A percentile compares a stretch with the other conserved stretches of the same genome.
Evolutionary conservation across 495 filamentous ascomycete species (phyloP).

Genomic region (Tetracladium setigerum): DNA sequence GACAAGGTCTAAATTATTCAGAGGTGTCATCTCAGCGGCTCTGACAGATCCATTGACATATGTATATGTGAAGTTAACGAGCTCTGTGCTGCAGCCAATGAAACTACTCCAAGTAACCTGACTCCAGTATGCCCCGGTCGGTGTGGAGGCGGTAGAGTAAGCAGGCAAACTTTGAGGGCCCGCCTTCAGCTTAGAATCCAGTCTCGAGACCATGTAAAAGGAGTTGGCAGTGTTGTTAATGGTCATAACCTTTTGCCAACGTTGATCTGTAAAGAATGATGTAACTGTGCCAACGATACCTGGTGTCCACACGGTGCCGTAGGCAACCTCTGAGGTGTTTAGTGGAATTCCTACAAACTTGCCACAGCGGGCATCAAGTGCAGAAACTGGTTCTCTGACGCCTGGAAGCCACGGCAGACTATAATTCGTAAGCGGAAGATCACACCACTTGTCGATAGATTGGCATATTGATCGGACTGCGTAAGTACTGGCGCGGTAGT

Average conservation of each 20-base stretch:
- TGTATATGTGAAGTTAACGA: not conserved
- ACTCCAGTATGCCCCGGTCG: no score
- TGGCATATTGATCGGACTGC: not conserved
- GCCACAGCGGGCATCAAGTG: not conserved
- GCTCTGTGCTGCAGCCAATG: not conserved
- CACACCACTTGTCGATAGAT: not conserved
- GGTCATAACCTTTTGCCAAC: slow-evolving; percentile 1
- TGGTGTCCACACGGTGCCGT: not conserved
- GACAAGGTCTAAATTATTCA: not conserved
- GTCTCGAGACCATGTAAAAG: not conserved
- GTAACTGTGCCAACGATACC: not conserved
- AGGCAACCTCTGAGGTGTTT: not conserved
- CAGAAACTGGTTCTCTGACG: no score
- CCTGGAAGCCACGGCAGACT: no score
- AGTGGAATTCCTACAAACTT: not conserved
- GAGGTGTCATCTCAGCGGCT: not conserved
- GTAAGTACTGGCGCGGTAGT: not conserved
- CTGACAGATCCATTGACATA: slow-evolving; percentile 3
- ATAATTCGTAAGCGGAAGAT: not conserved
- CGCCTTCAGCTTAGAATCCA: not conserved
- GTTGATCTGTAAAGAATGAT: not conserved
- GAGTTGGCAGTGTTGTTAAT: not conserved
- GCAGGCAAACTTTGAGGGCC: not conserved
- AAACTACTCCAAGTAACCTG: not conserved
- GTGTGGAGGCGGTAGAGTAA: not conserved